Evolutionary conservation across 352 stramenopile genomes (phyloP), one percentile per base, ranked within the genome.

Genomic region (Pythium vanterpoolii): DNA sequence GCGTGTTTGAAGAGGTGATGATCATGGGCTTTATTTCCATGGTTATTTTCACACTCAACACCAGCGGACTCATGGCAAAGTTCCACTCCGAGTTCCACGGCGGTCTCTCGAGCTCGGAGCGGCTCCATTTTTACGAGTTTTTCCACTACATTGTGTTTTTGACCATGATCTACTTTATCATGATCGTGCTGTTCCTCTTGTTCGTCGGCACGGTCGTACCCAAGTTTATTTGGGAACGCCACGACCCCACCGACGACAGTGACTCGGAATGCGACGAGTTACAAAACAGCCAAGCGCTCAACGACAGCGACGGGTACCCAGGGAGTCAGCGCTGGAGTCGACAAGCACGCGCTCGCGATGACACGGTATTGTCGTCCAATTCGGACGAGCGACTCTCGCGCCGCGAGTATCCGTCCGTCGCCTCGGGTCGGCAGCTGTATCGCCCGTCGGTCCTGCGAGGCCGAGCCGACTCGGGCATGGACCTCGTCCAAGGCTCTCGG

Each of bases 101-200:
- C 43, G 39, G 72, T 0, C 74, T 95, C 38, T 78, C 79, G 3
- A 50, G 57, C 5, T 69, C 68, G 1, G 79, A 91, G 52, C 77
- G 88, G 51, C 81, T 95, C 14, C 86, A 93, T 59, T 89, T 95
- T 52, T 90, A 91, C 71, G 86, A 95, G 64, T 93, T 95, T 53
- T 95, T 95, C 73, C 86, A 95, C 75, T 95, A 95, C 54, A 79
- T 95, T 28, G 82, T 95, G 42, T 95, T 95, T 58, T 71, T 95
- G 19, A 93, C 83, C 6, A 92, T 92, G 74, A 90, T 95, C 51
- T 95, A 93, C 78, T 95, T 90, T 57, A 93, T 95, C 45, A 18
- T 82, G n/a, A 92, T 95, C 59, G 81, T 95, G 61, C 52, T 95
- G 24, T 71, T 91, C 28, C 72, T 95, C 38, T 67, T 95, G 9